phyloP scores from a whole-genome alignment of 176 grass and related monocot genomes.

The Rhynchospora pubera region DNA sequence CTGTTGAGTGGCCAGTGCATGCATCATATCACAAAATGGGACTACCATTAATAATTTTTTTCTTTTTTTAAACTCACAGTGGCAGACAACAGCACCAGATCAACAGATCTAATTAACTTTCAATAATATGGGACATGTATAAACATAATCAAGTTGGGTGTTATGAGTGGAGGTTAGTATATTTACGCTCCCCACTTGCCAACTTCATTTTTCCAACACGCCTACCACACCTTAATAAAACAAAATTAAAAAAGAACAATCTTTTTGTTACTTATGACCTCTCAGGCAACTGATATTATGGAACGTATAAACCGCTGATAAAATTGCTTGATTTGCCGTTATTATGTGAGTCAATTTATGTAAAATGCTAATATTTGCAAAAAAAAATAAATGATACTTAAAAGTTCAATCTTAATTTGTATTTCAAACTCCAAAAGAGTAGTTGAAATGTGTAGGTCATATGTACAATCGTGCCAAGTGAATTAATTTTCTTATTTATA shows the following conservation, averaged over 20 bases:
- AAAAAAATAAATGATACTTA: too few species aligned
- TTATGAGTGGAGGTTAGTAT: background rate
- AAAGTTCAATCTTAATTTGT: too few species aligned
- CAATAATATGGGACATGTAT: background rate
- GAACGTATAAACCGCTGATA: background rate
- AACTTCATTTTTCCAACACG: background rate
- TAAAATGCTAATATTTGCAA: too few species aligned
- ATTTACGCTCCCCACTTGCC: background rate
- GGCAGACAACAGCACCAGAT: conserved; percentile 11
- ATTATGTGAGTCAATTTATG: background rate
- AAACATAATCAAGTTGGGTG: background rate
- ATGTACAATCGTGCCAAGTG: background rate
- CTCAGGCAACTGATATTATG: background rate
- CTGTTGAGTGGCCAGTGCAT: background rate
- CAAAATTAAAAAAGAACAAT: background rate
- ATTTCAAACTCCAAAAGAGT: too few species aligned
- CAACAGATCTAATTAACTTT: conserved; percentile 1
- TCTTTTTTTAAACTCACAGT: background rate
- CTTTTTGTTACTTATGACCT: background rate
- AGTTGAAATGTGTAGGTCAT: too few species aligned
- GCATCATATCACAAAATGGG: background rate
- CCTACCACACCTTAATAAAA: background rate
- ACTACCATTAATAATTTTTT: background rate
- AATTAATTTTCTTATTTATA: background rate
- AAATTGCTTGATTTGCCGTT: too few species aligned